Evolutionary conservation across 805 yeast genomes (phyloP), one percentile per base, ranked within the genome.

Genomic region (Wickerhamomyces ciferrii): DNA sequence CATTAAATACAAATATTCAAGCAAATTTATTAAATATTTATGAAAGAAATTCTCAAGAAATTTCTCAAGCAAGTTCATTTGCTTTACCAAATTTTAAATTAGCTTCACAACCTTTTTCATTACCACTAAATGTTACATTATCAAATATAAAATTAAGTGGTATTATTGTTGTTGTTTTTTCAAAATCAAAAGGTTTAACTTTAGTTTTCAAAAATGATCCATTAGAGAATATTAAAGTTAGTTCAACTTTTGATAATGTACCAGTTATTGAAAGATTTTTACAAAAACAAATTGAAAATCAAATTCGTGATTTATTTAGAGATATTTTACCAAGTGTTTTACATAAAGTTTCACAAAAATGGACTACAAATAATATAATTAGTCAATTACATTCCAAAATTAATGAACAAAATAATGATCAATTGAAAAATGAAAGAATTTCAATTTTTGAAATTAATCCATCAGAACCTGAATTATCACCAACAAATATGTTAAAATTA

Each of bases 161-260:
- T 1, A 89, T 90, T 48, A 89, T 91, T 21, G 84, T 89, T 45
- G 80, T 88, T 50, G 96, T 89, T 4, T 89, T 86, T 61, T 79
- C 85, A 25, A 83, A 86, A 56, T 74, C 85, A 4, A 87, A 87
- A 58, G 96, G 96, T 1, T 72, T 89, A 47, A 89, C 96, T 0
- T 69, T 89, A 37, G 96, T 89, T 27, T 89, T 89, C 67, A 77
- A 91, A 55, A 89, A 89, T 63, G 96, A 89, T 63, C 96, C 96
- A 0, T 71, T 89, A 46, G 96, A 88, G 54, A 77, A 83, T 19
- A 88, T 89, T 51, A 82, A 81, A 55, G 95, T 89, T 14, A 79
- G 83, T 51, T 86, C 95, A 5, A 84, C 96, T n/a, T 89, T 89
- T 64, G 96, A 89, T 66, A 79, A 82, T 37, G 84, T 89, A 39